Conservation (phyloP, 352 stramenopile species). For the Phytopythium aichiense region DNA sequence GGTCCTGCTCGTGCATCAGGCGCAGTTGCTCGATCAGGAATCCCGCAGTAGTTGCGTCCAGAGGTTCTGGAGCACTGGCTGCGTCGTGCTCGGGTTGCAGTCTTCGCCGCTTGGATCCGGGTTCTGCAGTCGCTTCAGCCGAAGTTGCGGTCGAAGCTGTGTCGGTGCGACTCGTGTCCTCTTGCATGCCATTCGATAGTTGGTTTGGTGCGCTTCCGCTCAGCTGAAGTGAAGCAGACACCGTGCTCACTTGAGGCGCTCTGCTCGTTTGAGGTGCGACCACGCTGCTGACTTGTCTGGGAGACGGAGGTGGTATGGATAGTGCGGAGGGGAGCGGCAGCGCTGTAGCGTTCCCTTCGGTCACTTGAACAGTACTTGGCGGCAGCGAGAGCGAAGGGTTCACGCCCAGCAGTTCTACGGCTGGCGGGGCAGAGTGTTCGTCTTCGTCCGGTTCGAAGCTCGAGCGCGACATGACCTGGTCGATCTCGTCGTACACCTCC, state of each 20-base stretch:
- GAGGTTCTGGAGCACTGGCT: neutral
- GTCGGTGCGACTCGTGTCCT: no score
- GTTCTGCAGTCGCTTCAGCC: neutral
- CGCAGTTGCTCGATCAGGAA: slow-evolving; percentile 31
- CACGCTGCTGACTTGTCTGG: neutral
- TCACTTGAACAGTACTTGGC: neutral
- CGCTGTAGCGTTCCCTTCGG: neutral
- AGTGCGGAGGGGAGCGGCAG: neutral
- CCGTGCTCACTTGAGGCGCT: neutral
- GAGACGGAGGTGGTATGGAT: no score
- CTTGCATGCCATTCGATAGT: neutral
- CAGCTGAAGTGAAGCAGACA: neutral
- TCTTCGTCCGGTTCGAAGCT: slow-evolving; percentile 9
- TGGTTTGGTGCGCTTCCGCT: neutral
- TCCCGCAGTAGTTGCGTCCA: slow-evolving; percentile 10
- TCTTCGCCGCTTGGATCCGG: neutral
- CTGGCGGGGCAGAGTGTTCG: neutral
- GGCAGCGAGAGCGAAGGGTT: neutral
- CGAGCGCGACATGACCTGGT: slow-evolving; percentile 35
- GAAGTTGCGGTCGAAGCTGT: neutral
- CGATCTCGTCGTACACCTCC: slow-evolving; percentile 36
- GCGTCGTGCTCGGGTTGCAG: neutral
- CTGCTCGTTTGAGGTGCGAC: neutral
- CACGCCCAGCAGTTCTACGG: neutral
- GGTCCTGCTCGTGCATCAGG: slow-evolving; percentile 28